Percentiles rank a stretch among this genome's conserved stretches.
Evolutionary conservation across 108 stramenopile species (phyloP).

Genomic region (Ochromonas danica): DNA sequence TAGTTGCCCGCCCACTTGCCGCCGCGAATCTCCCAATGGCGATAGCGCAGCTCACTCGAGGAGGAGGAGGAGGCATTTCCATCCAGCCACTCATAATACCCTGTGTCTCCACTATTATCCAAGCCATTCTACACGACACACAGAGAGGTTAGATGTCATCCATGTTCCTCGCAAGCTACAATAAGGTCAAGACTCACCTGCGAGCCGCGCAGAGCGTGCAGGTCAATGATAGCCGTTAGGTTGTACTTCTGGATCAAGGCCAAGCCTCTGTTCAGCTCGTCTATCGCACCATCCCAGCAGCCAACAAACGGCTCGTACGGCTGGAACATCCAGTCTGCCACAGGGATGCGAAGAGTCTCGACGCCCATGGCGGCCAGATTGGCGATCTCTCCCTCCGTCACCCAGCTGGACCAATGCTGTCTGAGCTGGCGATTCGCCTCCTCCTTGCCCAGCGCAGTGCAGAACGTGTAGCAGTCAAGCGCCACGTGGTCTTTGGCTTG

Average conservation of each 20-base stretch:
- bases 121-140: conserved; percentile 42
- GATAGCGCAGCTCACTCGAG: neutral
- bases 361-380: conserved; percentile 57
- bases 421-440: conserved; percentile 80
- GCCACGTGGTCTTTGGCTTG: conserved; percentile 49
- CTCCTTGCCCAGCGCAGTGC: conserved; percentile 70
- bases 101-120: conserved; percentile 68
- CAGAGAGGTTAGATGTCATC: neutral
- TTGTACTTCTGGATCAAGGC: conserved; percentile 63
- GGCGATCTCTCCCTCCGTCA: conserved; percentile 51
- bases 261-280: conserved; percentile 73
- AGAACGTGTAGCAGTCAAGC: conserved; percentile 83
- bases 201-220: conserved; percentile 46
- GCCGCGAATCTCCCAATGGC: conserved; percentile 77
- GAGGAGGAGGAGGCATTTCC: neutral
- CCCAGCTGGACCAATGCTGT: conserved; percentile 64
- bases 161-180: neutral
- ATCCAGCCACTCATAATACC: neutral
- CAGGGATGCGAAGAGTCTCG: conserved; percentile 75
- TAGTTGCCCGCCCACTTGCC: conserved; percentile 81
- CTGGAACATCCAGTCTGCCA: conserved; percentile 83
- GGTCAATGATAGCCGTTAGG: conserved; percentile 43
- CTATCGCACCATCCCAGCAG: conserved; percentile 79
- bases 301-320: conserved; percentile 80
- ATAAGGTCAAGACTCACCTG: conserved; percentile 10